phyloP scores from a whole-genome alignment of 192 early-diverging fungal species.

The Allomyces javanicus region DNA sequence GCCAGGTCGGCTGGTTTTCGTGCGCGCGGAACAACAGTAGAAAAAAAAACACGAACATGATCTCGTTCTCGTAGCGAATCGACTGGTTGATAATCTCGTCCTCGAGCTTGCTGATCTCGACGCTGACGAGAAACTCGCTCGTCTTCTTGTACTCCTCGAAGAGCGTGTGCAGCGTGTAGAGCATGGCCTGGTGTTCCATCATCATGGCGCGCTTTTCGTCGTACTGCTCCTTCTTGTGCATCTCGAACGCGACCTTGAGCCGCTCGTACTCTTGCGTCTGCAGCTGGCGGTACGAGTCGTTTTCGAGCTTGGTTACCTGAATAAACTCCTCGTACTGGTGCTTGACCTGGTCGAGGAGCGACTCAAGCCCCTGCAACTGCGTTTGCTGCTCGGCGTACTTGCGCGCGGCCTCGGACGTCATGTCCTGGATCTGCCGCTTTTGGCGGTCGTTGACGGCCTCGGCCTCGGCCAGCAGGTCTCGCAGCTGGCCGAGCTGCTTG shows the following conservation, averaged over 20 bases:
- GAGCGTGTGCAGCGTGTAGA: conserved; percentile 32
- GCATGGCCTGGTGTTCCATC: conserved; percentile 24
- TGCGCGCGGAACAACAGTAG: background rate
- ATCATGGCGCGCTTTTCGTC: conserved; percentile 33
- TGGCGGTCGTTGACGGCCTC: conserved; percentile 11
- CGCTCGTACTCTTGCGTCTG: conserved; percentile 27
- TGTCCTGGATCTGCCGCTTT: conserved; percentile 22
- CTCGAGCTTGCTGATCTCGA: conserved; percentile 33
- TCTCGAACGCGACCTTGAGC: conserved; percentile 22
- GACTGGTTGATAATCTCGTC: conserved; percentile 33
- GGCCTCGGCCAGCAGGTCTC: conserved; percentile 9
- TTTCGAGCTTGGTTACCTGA: conserved; percentile 31
- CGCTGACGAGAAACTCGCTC: conserved; percentile 31
- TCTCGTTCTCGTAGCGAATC: conserved; percentile 34
- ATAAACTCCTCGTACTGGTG: conserved; percentile 43
- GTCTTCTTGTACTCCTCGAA: conserved; percentile 39
- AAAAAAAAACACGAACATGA: conserved; percentile 11
- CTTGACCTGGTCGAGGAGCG: conserved; percentile 31
- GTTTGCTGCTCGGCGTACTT: conserved; percentile 37
- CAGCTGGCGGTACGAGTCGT: conserved; percentile 18
- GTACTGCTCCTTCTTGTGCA: conserved; percentile 20
- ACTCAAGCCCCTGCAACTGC: conserved; percentile 37
- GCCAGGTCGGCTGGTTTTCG: background rate
- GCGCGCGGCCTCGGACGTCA: conserved; percentile 26
- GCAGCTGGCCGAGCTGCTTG: conserved; percentile 2